phyloP scores from a whole-genome alignment of 2,329 filamentous ascomycete genomes.

The Xylaria sp. region DNA sequence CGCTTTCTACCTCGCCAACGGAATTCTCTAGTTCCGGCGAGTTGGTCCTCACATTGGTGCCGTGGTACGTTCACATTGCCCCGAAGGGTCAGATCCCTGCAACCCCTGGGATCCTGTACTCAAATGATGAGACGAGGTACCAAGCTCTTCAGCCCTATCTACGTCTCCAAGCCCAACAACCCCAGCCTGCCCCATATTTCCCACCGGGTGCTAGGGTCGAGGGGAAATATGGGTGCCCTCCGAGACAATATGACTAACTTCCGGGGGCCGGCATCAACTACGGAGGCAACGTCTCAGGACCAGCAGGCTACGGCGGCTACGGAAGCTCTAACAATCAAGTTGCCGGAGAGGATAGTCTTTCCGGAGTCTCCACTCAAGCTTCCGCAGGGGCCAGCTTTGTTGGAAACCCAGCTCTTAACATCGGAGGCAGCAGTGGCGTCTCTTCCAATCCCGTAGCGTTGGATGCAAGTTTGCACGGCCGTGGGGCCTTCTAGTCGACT shows the following conservation, averaged over 20 bases:
- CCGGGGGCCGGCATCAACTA: no score
- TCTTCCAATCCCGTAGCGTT: background rate
- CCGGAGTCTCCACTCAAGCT: no score
- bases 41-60: slow-evolving; percentile 56
- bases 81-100: slow-evolving; percentile 31
- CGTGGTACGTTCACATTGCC: slow-evolving; percentile 62
- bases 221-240: no score
- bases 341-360: no score
- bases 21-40: slow-evolving; percentile 62
- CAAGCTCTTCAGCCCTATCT: background rate
- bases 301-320: no score
- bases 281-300: no score
- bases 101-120: slow-evolving; percentile 44
- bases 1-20: slow-evolving; percentile 68
- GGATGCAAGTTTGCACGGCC: background rate
- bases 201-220: no score
- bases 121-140: slow-evolving; percentile 44
- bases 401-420: background rate
- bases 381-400: background rate
- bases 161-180: slow-evolving; percentile 39
- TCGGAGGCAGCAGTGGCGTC: background rate
- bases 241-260: no score
- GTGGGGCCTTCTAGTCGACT: background rate
- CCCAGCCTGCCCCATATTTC: slow-evolving; percentile 35
- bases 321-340: no score